Evolutionary conservation across 495 filamentous ascomycete species (phyloP), one percentile per base, ranked within the genome.

Genomic region (Penicillium desertorum): DNA sequence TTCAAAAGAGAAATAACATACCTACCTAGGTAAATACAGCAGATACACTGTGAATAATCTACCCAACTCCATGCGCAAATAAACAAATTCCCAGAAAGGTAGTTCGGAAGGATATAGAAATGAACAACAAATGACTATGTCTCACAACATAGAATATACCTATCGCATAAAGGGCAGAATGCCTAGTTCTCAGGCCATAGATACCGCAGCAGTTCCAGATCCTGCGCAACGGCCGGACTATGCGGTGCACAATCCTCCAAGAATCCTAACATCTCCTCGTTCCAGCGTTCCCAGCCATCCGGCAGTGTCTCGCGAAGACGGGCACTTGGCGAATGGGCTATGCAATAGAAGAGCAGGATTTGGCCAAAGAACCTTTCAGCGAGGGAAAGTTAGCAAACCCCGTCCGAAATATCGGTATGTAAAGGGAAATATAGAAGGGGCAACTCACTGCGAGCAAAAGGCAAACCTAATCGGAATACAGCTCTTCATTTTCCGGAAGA

Each of bases 381-480:
- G 30, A 39, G 29, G 9, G 11, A 32, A 29, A 37, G 32, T 29
- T 36, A 58, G 23, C 32, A 10, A 1, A 17, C 25, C 27, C 11
- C 4, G 2, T 20, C 4, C 22, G 29, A 20, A 23, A 16, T n/a
- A n/a, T 39, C 7, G 7, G 30, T 2, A n/a, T 16, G 14, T 4
- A 14, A 39, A 25, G 23, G 11, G 34, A 42, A 53, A 23, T 12
- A 22, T 17, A 27, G 36, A 55, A 32, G 23, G 7, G 10, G 11
- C 34, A 22, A 66, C 75, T 50, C 57, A 78, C 75, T 79, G 76
- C 7, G 76, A 79, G 58, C 76, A 79, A 59, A 79, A 79, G 1
- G 75, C 75, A 58, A 79, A 79, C 41, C 66, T 73, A 30, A 79
- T 76, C 20, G 76, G 76, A 37, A 79, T 77, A 43, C 76, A 79